Evolutionary conservation across 129 eudicot species (phyloP).

Genomic region (Ambrosia trifida): DNA sequence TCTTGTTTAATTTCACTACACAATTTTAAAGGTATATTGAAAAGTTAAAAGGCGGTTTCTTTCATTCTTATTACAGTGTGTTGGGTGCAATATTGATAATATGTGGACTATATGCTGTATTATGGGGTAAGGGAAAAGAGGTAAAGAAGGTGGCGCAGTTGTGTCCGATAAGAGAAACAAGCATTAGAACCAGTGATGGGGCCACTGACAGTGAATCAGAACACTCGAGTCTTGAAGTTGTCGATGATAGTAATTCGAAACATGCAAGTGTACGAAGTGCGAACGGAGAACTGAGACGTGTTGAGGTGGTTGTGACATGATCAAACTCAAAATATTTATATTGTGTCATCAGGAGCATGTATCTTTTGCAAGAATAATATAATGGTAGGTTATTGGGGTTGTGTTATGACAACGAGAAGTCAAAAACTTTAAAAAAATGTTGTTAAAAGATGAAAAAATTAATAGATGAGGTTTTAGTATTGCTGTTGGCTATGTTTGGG

Average conservation of each 20-base stretch:
- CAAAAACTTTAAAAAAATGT: background rate
- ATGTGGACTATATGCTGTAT: slow-evolving; percentile 48
- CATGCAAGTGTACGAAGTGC: slow-evolving; percentile 31
- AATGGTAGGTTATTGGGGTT: background rate
- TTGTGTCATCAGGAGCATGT: background rate
- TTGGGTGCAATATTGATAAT: slow-evolving; percentile 59
- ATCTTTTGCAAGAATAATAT: background rate
- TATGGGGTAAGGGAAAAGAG: slow-evolving; percentile 69
- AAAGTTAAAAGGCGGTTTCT: background rate
- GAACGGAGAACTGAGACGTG: slow-evolving; percentile 22
- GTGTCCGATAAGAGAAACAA: slow-evolving; percentile 33
- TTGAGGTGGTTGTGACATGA: slow-evolving; percentile 32
- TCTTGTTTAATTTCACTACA: background rate
- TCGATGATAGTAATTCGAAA: slow-evolving; percentile 29
- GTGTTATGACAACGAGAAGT: slow-evolving; percentile 7
- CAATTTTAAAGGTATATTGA: background rate
- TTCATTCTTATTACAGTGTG: slow-evolving; percentile 35
- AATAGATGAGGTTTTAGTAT: background rate
- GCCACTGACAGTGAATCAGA: slow-evolving; percentile 18
- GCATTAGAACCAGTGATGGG: slow-evolving; percentile 7
- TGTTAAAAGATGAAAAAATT: background rate
- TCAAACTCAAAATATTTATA: background rate
- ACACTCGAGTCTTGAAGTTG: slow-evolving; percentile 8
- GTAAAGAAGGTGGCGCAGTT: slow-evolving; percentile 39
- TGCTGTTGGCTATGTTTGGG: background rate